Evolutionary conservation across 2,329 filamentous ascomycete species (phyloP), one percentile per base, ranked within the genome.

Genomic region (Proliferodiscus dingleyae): DNA sequence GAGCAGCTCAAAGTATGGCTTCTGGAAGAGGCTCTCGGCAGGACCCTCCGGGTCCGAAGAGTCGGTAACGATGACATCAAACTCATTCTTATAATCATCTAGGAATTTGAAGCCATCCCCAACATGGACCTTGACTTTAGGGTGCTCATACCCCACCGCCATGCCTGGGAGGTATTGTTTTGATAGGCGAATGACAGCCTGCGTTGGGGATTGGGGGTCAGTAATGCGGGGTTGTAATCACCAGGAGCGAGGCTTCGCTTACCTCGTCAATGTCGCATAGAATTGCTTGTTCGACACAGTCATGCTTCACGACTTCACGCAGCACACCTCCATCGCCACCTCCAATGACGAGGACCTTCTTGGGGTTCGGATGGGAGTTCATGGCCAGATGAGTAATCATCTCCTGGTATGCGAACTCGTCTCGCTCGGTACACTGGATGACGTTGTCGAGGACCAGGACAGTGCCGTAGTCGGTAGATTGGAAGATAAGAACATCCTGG

Each of bases 381-480:
- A 98, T 89, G 72, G 89, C 93, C 59, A 98, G 80, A 73, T 98
- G 89, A 61, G 91, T 90, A 72, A 98, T 98, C 93, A 98, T 98
- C 81, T 98, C 93, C 78, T 98, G 93, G 82, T 95, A 95, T 62
- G 90, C 89, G 78, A 97, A 98, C 77, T 98, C 93, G 67, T 98
- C 89, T 57, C 91, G 85, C 81, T 98, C 93, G 60, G 93, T 97
- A 80, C 84, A 89, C 74, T 98, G 93, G 70, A 98, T 95, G 68
- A 96, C 93, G 68, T 97, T 97, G 80, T 98, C 93, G 59, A 98
- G 82, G 54, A 98, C 91, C 48, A 98, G 80, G 51, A 97, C 91
- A 65, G 83, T 95, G 70, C 93, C 93, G 70, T 97, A 87, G 78
- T 97, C 83, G 75, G 85, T 95, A 61, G 89, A 95, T 78, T 98